phyloP scores from a whole-genome alignment of 805 yeast genomes.

The Huiozyma sinensis region DNA sequence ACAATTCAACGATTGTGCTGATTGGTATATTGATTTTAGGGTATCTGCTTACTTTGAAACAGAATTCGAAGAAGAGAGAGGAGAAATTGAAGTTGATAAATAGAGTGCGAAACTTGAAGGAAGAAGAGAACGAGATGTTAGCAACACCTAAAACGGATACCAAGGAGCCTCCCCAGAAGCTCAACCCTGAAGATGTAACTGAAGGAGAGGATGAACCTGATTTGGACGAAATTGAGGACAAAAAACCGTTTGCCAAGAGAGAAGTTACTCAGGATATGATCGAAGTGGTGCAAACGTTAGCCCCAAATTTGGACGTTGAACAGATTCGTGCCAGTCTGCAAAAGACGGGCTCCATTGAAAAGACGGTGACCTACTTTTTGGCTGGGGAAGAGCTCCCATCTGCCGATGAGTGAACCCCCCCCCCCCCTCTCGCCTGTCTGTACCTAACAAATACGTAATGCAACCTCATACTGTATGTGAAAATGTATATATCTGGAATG shows the following conservation, averaged over 20 bases:
- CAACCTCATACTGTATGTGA: not conserved
- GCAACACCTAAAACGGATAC: slow-evolving; percentile 1
- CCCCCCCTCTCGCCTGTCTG: not conserved
- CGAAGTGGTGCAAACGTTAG: slow-evolving; percentile 73
- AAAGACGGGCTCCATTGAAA: slow-evolving; percentile 70
- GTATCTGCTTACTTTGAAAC: slow-evolving; percentile 52
- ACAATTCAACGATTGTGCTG: slow-evolving; percentile 5
- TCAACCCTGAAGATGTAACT: not conserved
- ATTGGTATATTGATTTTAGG: slow-evolving; percentile 30
- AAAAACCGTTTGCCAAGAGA: slow-evolving; percentile 20
- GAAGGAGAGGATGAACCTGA: slow-evolving; percentile 1
- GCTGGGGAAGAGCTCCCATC: slow-evolving; percentile 49
- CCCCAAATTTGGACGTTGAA: slow-evolving; percentile 56
- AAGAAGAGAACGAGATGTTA: not conserved
- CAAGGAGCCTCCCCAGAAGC: not conserved
- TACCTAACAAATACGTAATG: not conserved
- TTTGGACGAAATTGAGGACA: slow-evolving; percentile 1
- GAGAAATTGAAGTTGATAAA: not conserved
- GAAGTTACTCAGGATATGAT: slow-evolving; percentile 63
- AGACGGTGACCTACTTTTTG: slow-evolving; percentile 60
- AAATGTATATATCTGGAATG: not conserved
- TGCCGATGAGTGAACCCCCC: slow-evolving; percentile 31
- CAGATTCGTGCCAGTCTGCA: slow-evolving; percentile 69
- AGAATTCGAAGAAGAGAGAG: slow-evolving; percentile 11
- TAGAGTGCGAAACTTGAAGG: slow-evolving; percentile 1